Base-by-base conservation (phyloP, 2,329 filamentous ascomycete species). In the Cadophora malorum region DNA sequence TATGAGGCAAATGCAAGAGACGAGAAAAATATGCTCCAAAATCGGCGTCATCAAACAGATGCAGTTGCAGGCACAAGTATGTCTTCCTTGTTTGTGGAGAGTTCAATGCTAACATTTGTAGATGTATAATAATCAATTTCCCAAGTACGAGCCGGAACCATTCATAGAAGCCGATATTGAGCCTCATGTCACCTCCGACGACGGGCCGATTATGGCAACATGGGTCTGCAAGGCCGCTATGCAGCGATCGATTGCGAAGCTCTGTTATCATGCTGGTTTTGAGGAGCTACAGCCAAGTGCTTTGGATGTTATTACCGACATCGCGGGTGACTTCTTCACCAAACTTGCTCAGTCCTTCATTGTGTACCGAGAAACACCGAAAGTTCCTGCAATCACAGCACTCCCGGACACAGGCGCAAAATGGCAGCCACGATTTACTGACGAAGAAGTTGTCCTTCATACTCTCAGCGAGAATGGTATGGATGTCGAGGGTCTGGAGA, bases 1-100 rank as follows among this genome's bases (percentile, higher is more conserved):
- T 74, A 93, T 98, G 80, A 88, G 89, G 69, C 94, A 97, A 77
- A 94, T 99, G 85, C 96, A 99, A 79, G 95, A 98, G 76, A 99
- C 96, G 0, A 87, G 96, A 73, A 98, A 97, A 78, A 86, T 99
- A 35, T 97, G 94, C 75, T 94, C 94, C 12, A 99, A 98, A 81
- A 97, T 99, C 78, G 91, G 93, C 60, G 93, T 99, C 70, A 96
- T 99, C 78, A 99, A 98, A 82, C 96, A 99, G 81, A 99, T 99
- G 96, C 96, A 99, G 81, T 88, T 98, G 64, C 96, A 99, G 79
- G 93, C 94, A 63, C 96, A 97, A 86, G 92, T 93, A 87, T 77
- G 83, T 76, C 61, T 7, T 33, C 45, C 4, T 31, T 2, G 47
- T 2, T 23, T 6, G 5, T 21, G 14, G n/a, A n/a, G n/a, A 12